Conservation (phyloP, 805 yeast species). For the Saccharomycopsis microspora region DNA sequence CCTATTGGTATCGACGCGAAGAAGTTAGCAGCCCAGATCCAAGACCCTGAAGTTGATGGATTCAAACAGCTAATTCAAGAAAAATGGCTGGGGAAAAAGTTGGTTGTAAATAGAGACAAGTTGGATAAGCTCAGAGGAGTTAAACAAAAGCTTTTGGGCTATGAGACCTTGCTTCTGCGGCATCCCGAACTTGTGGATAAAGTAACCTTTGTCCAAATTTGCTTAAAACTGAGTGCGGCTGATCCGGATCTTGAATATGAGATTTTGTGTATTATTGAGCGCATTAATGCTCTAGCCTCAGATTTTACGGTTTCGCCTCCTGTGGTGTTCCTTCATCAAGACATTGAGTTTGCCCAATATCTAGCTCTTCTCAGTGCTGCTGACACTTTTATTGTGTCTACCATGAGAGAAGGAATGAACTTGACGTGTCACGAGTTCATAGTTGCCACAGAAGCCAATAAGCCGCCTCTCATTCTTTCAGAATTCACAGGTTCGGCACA, state of each 20-base stretch:
- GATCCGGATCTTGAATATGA: slow-evolving; percentile 64
- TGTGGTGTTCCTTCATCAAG: slow-evolving; percentile 79
- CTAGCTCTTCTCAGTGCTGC: slow-evolving; percentile 80
- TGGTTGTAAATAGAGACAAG: slow-evolving; percentile 84
- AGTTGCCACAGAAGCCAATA: slow-evolving; percentile 55
- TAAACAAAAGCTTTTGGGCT: slow-evolving; percentile 77
- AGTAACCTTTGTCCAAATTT: slow-evolving; percentile 75
- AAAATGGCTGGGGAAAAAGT: slow-evolving; percentile 59
- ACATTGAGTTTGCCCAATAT: slow-evolving; percentile 81
- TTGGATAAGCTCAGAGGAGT: slow-evolving; percentile 81
- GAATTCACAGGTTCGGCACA: slow-evolving; percentile 95
- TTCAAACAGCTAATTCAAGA: slow-evolving; percentile 67
- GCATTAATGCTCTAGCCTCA: slow-evolving; percentile 70
- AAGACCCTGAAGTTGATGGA: slow-evolving; percentile 38
- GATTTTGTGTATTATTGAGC: slow-evolving; percentile 63
- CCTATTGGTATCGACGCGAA: slow-evolving; percentile 77
- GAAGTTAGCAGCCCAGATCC: slow-evolving; percentile 35
- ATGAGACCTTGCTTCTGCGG: slow-evolving; percentile 60
- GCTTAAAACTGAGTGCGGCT: slow-evolving; percentile 41
- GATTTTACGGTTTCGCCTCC: slow-evolving; percentile 72
- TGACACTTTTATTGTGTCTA: slow-evolving; percentile 75
- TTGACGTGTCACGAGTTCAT: slow-evolving; percentile 92
- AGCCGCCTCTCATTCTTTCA: slow-evolving; percentile 75
- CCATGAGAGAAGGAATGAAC: slow-evolving; percentile 95
- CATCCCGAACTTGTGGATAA: slow-evolving; percentile 62